Evolutionary conservation across 1,284 basidiomycete genomes (phyloP), one percentile per base, ranked within the genome.

Genomic region (Puccinia hordei): DNA sequence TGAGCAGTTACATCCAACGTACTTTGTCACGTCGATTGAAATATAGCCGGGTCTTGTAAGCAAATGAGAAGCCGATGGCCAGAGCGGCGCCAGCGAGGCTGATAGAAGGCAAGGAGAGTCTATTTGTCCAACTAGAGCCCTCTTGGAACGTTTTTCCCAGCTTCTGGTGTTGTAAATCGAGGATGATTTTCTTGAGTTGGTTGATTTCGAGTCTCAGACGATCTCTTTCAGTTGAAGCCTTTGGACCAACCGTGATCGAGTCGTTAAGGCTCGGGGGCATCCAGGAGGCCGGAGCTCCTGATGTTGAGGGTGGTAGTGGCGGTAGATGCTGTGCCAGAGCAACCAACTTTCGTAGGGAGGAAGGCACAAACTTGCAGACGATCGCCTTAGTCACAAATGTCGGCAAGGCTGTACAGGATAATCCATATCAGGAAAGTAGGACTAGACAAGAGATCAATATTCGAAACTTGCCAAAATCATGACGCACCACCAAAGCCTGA

Each of bases 321-420:
- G 51, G 72, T 44, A 30, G 27, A n/a, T n/a, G 38, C 22, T 73
- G 72, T 33, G 72, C 72, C 13, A 73, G 35, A 10, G 53, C 33
- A 27, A 59, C 35, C n/a, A 73, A 44, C 53, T 73, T 73, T 15
- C 61, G 59, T 15, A 76, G 24, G 30, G 74, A 76, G 13, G 74
- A 76, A 8, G 74, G 74, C 8, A 66, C 49, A 66, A 65, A 76
- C 63, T 76, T 76, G 49, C 57, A 63, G 6, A 76, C n/a, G 5
- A 76, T 24, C n/a, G 74, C 63, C 33, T 76, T 76, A 8, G 49
- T 76, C 35, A 76, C 63, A 53, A 76, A 76, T 3, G 74, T 66
- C 8, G 74, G 74, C 17, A 76, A 53, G 19, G 38, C 74, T 76
- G 59, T 35, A n/a, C 19, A 66, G 63, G 2, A 51, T 41, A 57